A percentile compares a stretch with the other conserved stretches of the same genome.
Conservation (phyloP, 1,284 basidiomycete species). For the Moniliella sp. region DNA sequence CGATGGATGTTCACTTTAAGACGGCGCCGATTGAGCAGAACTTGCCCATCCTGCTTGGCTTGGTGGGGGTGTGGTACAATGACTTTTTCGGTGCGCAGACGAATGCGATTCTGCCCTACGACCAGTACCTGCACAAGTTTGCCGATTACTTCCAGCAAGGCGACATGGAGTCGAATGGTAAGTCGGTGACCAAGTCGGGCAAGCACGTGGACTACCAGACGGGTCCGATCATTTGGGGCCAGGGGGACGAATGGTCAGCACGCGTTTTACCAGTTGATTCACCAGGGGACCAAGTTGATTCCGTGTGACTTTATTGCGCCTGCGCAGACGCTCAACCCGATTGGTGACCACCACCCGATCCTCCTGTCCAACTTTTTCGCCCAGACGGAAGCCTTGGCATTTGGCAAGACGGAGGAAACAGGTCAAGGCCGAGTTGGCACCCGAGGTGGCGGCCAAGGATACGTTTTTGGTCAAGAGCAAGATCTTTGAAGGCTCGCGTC, state of each 20-base stretch:
- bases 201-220: constrained; percentile 84
- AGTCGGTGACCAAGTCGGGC: constrained; percentile 79
- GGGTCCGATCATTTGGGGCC: constrained; percentile 96
- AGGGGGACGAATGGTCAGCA: constrained; percentile 96
- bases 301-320: constrained; percentile 84
- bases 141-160: constrained; percentile 99
- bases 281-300: constrained; percentile 51
- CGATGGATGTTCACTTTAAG: constrained; percentile 91
- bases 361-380: constrained; percentile 94
- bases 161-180: constrained; percentile 98
- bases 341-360: constrained; percentile 75
- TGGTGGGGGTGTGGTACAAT: constrained; percentile 95
- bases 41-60: constrained; percentile 69
- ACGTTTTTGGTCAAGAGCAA: constrained; percentile 79
- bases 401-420: constrained; percentile 80
- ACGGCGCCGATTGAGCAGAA: constrained; percentile 70
- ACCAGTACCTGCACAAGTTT: constrained; percentile 96
- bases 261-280: constrained; percentile 94
- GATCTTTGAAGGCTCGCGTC: constrained; percentile 90
- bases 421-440: constrained; percentile 56
- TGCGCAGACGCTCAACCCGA: constrained; percentile 74
- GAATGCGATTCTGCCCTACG: constrained; percentile 80
- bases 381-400: constrained; percentile 84
- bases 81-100: constrained; percentile 92
- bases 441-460: constrained; percentile 46